phyloP scores from a whole-genome alignment of 805 yeast species.

The Saccharomycopsis javanensis region DNA sequence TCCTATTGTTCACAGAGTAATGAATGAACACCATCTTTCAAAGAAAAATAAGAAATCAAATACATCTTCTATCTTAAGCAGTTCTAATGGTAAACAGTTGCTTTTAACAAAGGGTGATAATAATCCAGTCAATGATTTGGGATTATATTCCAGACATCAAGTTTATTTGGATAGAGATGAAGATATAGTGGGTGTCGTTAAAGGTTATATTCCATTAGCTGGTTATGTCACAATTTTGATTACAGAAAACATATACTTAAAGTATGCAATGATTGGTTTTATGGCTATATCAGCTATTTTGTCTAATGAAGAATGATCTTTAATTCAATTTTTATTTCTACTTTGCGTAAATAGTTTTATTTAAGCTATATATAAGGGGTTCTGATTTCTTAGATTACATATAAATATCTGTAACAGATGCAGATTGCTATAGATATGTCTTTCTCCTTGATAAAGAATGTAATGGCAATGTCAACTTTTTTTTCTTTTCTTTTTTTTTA shows the following conservation, averaged over 20 bases:
- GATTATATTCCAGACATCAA: constrained; percentile 69
- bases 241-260: constrained; percentile 79
- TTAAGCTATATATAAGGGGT: no score
- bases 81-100: constrained; percentile 39
- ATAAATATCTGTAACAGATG: no score
- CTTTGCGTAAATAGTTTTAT: no score
- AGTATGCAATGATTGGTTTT: constrained; percentile 64
- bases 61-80: not conserved
- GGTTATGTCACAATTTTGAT: constrained; percentile 89
- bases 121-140: constrained; percentile 84
- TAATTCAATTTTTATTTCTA: not conserved
- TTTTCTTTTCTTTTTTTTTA: not conserved
- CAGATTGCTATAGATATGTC: no score
- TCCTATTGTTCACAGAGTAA: constrained; percentile 94
- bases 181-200: constrained; percentile 87
- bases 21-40: constrained; percentile 64
- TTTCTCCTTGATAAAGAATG: no score
- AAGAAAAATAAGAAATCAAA: constrained; percentile 23
- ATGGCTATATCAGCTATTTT: constrained; percentile 64
- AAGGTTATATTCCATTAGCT: constrained; percentile 78
- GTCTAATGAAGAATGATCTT: constrained; percentile 36
- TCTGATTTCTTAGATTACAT: no score
- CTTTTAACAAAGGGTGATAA: constrained; percentile 94
- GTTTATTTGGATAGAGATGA: constrained; percentile 62
- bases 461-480: not conserved